Evolutionary conservation across 306 rosid genomes (phyloP).

Genomic region (Prunus mongolica): DNA sequence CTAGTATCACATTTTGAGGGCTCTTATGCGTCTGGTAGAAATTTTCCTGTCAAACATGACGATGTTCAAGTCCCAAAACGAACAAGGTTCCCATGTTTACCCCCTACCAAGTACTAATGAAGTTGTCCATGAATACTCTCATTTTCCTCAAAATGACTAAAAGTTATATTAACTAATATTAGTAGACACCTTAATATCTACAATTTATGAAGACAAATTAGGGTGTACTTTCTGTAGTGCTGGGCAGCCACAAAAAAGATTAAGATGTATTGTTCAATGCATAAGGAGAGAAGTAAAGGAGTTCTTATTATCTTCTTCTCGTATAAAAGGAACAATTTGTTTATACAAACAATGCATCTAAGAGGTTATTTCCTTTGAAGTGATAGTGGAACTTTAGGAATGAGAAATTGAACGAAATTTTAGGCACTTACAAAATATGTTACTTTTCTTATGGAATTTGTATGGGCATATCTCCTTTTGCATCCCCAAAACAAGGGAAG

Average conservation of each 20-base stretch:
- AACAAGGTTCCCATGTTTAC: conserved; percentile 50
- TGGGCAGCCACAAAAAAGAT: not conserved
- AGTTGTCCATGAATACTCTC: conserved; percentile 18
- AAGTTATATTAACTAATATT: conserved; percentile 33
- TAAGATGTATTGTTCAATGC: not conserved
- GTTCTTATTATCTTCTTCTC: not conserved
- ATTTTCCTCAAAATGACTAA: conserved; percentile 31
- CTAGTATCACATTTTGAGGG: conserved; percentile 25
- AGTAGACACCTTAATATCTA: not conserved
- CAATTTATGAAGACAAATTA: not conserved
- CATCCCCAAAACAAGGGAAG: not conserved
- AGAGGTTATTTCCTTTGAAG: not conserved
- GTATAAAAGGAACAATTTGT: not conserved
- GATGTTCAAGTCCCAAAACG: conserved; percentile 46
- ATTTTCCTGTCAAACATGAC: conserved; percentile 25
- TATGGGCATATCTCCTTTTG: not conserved
- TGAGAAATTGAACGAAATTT: not conserved
- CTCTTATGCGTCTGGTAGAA: conserved; percentile 35
- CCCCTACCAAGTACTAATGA: conserved; percentile 13
- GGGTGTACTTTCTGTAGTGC: not conserved
- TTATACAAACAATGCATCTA: not conserved
- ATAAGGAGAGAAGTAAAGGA: not conserved
- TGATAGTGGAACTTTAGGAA: not conserved
- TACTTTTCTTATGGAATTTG: not conserved
- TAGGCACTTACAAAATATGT: not conserved